A percentile compares a stretch with the other conserved stretches of the same genome.
phyloP scores from a whole-genome alignment of 805 yeast species.

The Cephaloascus albidus region DNA sequence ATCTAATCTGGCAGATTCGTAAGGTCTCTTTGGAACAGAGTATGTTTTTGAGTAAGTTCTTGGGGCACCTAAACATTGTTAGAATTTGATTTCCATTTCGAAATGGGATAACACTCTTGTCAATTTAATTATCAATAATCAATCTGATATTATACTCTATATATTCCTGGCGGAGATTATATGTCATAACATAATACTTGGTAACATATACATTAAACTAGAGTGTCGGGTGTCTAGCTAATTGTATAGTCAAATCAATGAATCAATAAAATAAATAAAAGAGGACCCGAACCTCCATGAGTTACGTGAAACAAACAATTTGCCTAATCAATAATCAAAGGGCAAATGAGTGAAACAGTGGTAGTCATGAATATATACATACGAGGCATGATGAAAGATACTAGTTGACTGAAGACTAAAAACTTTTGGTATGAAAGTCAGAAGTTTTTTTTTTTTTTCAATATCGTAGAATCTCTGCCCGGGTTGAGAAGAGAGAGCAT shows the following conservation, averaged over 20 bases:
- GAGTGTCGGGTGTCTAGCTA: background rate
- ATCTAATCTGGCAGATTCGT: constrained; percentile 99
- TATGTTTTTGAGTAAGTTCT: constrained; percentile 99
- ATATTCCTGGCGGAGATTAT: too few relatives aligned
- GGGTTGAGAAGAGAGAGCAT: too few relatives aligned
- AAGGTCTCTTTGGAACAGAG: constrained; percentile 99
- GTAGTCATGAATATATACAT: background rate
- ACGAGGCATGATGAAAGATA: background rate
- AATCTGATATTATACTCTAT: too few relatives aligned
- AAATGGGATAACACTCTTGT: too few relatives aligned
- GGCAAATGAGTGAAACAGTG: background rate
- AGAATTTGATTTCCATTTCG: constrained; percentile 12
- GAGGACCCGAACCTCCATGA: background rate
- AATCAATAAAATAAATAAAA: too few relatives aligned
- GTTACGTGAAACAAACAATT: background rate
- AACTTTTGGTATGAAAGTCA: background rate
- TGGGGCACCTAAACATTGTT: constrained; percentile 72
- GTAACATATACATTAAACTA: background rate
- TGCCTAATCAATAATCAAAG: too few relatives aligned
- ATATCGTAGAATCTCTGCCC: too few relatives aligned
- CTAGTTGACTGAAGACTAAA: background rate
- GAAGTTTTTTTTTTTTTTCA: too few relatives aligned
- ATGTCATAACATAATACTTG: too few relatives aligned
- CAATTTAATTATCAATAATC: too few relatives aligned
- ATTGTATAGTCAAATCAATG: background rate